Conservation (phyloP, 2,329 filamentous ascomycete genomes). For the Beauveria sp. region DNA sequence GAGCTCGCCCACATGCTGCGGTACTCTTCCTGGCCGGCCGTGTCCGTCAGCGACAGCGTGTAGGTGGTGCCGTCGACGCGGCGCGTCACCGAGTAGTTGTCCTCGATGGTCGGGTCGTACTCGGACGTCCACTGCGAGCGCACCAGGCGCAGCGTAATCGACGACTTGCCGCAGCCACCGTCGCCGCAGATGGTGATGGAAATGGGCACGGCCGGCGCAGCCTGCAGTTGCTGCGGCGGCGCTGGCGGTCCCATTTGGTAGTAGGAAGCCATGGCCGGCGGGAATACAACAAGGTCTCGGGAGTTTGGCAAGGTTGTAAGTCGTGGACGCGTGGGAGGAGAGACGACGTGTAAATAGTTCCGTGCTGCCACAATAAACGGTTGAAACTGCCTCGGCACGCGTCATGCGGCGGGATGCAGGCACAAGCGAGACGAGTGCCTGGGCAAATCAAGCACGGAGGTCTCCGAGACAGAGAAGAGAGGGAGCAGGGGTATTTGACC, state of each 20-base stretch:
- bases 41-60: conserved; percentile 73
- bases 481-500: not conserved
- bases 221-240: not conserved
- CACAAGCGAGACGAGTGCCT: not conserved
- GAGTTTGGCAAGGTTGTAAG: not conserved
- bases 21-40: conserved; percentile 85
- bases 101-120: conserved; percentile 74
- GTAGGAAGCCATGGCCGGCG: not conserved
- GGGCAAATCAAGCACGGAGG: too few relatives aligned
- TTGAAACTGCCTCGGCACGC: too few relatives aligned
- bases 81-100: conserved; percentile 78
- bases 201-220: conserved; percentile 34
- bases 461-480: too few relatives aligned
- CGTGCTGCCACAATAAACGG: too few relatives aligned
- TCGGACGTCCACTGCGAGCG: conserved; percentile 78
- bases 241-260: not conserved
- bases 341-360: too few relatives aligned
- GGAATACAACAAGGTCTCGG: not conserved
- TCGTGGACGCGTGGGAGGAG: too few relatives aligned
- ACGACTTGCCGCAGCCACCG: conserved; percentile 78
- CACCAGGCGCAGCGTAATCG: conserved; percentile 75
- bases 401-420: too few relatives aligned
- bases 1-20: conserved; percentile 76
- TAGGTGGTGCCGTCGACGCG: conserved; percentile 73
- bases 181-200: conserved; percentile 81